Conservation (phyloP, 768 basidiomycete species). For the Russula sp. region DNA sequence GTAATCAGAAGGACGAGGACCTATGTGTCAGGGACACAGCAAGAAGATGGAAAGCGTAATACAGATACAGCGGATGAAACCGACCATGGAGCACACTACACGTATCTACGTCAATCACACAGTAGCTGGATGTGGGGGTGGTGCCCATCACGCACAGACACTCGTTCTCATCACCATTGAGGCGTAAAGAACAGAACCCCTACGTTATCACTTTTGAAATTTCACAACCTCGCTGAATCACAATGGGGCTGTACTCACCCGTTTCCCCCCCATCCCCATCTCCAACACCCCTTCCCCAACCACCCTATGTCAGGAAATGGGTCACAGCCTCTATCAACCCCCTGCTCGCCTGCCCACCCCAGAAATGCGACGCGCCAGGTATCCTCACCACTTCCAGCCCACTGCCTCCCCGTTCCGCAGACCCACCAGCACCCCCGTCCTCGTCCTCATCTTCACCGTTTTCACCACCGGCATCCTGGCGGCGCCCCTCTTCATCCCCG, state of each 20-base stretch:
- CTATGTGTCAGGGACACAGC: background rate
- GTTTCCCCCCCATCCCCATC: too few relatives aligned
- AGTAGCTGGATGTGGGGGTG: background rate
- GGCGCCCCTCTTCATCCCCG: background rate
- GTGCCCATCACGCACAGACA: background rate
- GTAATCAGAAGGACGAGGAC: background rate
- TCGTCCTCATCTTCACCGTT: background rate
- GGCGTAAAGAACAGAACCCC: background rate
- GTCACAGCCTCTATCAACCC: constrained; percentile 18
- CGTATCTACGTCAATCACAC: too few relatives aligned
- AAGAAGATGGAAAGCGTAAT: background rate
- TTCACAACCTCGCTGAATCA: background rate
- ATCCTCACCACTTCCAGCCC: constrained; percentile 17
- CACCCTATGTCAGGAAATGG: constrained; percentile 2
- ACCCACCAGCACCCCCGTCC: background rate
- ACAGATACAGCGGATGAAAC: background rate
- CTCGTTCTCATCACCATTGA: background rate
- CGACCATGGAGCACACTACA: too few relatives aligned
- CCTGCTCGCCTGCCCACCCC: constrained; percentile 17
- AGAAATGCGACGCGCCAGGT: constrained; percentile 20
- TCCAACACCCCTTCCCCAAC: too few relatives aligned
- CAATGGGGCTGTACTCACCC: background rate
- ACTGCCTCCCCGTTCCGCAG: background rate
- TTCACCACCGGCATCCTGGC: background rate
- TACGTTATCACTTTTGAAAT: background rate